Percentiles rank a stretch among this genome's conserved stretches.
Conservation (phyloP, 305 asterid genomes). For the Ajuga reptans region DNA sequence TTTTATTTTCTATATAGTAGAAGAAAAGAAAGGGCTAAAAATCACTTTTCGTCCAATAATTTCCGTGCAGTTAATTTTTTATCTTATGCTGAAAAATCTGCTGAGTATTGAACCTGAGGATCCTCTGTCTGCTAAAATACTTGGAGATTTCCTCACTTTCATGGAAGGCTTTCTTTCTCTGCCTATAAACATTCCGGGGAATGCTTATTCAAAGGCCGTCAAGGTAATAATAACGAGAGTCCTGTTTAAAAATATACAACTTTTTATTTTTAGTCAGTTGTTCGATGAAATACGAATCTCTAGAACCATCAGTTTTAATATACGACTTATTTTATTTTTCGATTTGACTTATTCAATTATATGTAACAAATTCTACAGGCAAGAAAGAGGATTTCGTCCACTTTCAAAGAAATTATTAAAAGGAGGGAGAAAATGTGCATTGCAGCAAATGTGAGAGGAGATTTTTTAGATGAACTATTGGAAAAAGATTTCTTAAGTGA, state of each 20-base stretch:
- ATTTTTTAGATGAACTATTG: constrained; percentile 40
- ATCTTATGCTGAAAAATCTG: constrained; percentile 51
- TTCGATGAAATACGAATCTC: too few species aligned
- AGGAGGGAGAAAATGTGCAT: constrained; percentile 18
- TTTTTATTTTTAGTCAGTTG: too few species aligned
- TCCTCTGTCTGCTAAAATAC: constrained; percentile 38
- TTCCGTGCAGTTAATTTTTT: constrained; percentile 53
- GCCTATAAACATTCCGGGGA: constrained; percentile 61
- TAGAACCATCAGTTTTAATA: too few species aligned
- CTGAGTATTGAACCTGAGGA: constrained; percentile 51
- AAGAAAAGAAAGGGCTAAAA: too few species aligned
- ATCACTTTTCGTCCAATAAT: too few species aligned
- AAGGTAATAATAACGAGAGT: constrained; percentile 32
- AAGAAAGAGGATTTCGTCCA: constrained; percentile 42
- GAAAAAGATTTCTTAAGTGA: constrained; percentile 34
- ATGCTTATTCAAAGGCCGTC: constrained; percentile 62
- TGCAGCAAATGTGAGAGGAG: constrained; percentile 19
- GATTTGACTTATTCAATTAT: too few species aligned
- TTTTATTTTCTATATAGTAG: too few species aligned
- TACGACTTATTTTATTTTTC: too few species aligned
- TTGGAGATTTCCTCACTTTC: constrained; percentile 55
- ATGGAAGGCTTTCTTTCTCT: constrained; percentile 77
- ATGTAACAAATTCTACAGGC: constrained; percentile 35
- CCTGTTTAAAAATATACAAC: too few species aligned
- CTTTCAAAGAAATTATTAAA: constrained; percentile 33